A percentile compares a stretch with the other conserved stretches of the same genome.
These are phyloP conservation scores for Chlamydomonas eustigma DNA, from an alignment of 139 green algal genomes.

Conservation along the genomic window DNA sequence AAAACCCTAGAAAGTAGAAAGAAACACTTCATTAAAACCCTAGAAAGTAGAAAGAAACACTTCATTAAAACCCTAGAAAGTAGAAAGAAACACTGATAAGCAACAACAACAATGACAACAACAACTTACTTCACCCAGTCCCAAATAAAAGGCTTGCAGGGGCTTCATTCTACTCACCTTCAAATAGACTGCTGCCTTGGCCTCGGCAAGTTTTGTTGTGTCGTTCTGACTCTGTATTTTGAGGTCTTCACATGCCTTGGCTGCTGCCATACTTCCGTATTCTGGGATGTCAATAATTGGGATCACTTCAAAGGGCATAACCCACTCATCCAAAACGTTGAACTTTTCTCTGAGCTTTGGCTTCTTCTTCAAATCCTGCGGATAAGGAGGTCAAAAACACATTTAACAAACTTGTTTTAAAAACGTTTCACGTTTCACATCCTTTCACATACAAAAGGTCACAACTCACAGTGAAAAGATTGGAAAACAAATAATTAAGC, in stretches of 20 bases:
- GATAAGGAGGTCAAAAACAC: constrained; percentile 22
- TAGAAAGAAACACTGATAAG: no score
- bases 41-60: no score
- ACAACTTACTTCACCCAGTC: no score
- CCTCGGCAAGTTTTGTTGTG: constrained; percentile 90
- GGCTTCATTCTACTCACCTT: constrained; percentile 69
- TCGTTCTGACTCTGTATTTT: constrained; percentile 96
- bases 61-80: no score
- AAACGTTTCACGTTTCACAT: no score
- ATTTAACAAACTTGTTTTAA: no score
- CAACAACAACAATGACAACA: no score
- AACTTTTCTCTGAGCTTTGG: constrained; percentile 92
- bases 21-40: no score
- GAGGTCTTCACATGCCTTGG: constrained; percentile 79
- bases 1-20: no score
- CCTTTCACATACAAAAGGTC: no score
- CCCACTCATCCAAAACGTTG: constrained; percentile 88
- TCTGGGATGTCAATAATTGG: constrained; percentile 97
- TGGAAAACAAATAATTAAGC: no score
- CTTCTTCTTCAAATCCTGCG: constrained; percentile 91
- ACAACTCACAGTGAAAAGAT: no score
- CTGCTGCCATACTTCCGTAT: constrained; percentile 77
- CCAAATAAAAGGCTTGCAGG: not conserved
- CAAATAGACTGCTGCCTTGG: constrained; percentile 93
- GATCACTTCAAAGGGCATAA: constrained; percentile 92